Base-by-base conservation (phyloP, 2,329 filamentous ascomycete species). In the Diaporthe vexans region DNA sequence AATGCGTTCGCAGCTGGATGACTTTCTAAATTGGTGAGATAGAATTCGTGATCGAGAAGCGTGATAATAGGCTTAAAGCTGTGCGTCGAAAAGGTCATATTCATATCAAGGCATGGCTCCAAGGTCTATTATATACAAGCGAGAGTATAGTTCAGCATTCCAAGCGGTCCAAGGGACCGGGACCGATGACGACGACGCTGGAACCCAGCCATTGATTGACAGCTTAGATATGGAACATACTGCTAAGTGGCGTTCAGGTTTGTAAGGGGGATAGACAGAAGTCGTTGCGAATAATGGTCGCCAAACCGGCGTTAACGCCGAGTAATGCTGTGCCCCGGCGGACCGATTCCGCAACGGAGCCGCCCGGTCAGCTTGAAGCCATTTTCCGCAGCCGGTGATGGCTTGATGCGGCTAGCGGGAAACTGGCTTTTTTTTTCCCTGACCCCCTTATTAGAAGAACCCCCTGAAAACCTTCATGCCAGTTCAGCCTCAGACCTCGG, bases 341-440 rank as follows among this genome's bases (percentile, higher is more conserved):
- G 26, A 13, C 11, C 8, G 29, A 67, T 35, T 37, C 43, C 61
- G 61, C 29, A 26, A 67, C 29, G 43, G 43, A 51, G 46, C 46
- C 29, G 43, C 19, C 61, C 19, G 46, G 61, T 19, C 40, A 24
- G 46, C 43, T 21, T 26, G 13, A 43, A 43, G 11, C n/a, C 15
- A 37, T n/a, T 8, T 67, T n/a, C 10, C 17, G 29, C 19, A n/a
- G 21, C 21, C 46, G 13, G 29, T 7, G 15, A 21, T 68, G 63
- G 48, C 63, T 68, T 19, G 33, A 68, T 68, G 3, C 63, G 63
- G 63, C 48, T 68, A 68, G 63, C 63, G 63, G 63, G 21, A 54
- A 68, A 40, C 46, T 40, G n/a, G 48, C 48, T 40, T 54, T 54
- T 54, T 13, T 2, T 19, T 21, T 21, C 6, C n/a, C 21, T 8